Base-by-base conservation (phyloP, 768 basidiomycete genomes). In the Kwoniella newhampshirensis region DNA sequence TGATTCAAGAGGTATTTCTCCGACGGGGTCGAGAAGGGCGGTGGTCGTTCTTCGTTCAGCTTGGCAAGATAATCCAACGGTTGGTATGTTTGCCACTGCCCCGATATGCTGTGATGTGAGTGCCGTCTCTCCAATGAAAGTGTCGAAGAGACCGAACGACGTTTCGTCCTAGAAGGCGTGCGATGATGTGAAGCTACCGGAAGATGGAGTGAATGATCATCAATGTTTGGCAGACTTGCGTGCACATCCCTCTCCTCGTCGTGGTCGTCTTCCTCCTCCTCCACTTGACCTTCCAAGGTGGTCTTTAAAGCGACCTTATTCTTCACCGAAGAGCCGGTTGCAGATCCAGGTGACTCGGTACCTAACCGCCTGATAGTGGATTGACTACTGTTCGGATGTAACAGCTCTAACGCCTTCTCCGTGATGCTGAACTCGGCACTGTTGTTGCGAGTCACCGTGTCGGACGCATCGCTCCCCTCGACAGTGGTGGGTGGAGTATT, bases 101-200 rank as follows among this genome's bases (percentile, higher is more conserved):
- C 83, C 78, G 77, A 88, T 87, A 51, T 52, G 9, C 62, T 64
- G 27, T 67, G 67, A 37, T 73, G 57, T 17, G 67, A 69, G 12
- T 56, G 66, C 1, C 74, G 70, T 17, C 74, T 50, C 43, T 75
- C 73, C 13, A 59, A 64, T 56, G 58, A 91, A 18, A 76, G 79
- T 6, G 85, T 86, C 1, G 91, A 94, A 1, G 92, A 94, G 4
- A 97, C 87, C 1, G 92, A 96, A 21, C 94, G 87, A 3, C 94
- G 86, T 74, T 99, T 99, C 2, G 94, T 98, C 11, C 93, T 85
- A 3, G 87, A 91, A 3, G 94, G 94, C 0, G 94, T 99, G 11
- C 93, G 88, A 21, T 85, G 76, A 54, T 77, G 75, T 15, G 62
- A 59, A 3, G 75, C 68, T 2, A 78, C 79, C 3, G 90, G 82